Percentiles rank a stretch among this genome's conserved stretches.
Conservation (phyloP, 495 filamentous ascomycete genomes). For the Aspergillus sclerotioniger region DNA sequence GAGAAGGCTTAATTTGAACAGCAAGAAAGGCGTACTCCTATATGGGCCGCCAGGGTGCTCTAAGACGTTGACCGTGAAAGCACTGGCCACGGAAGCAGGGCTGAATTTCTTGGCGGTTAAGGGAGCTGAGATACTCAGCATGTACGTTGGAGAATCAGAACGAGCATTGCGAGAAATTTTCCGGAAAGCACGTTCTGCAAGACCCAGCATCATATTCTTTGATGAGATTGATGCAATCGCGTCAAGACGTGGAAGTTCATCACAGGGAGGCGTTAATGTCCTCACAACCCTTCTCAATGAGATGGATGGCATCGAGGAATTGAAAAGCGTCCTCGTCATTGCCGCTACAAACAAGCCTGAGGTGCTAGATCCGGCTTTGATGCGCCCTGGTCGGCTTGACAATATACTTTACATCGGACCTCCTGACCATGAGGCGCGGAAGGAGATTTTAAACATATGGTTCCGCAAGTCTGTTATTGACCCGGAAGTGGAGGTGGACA, state of each 20-base stretch:
- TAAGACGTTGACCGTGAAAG: slow-evolving; percentile 91
- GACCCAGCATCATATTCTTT: slow-evolving; percentile 95
- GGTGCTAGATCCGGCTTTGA: slow-evolving; percentile 76
- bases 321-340: slow-evolving; percentile 84
- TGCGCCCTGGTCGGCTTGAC: slow-evolving; percentile 86
- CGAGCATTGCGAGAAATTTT: slow-evolving; percentile 86
- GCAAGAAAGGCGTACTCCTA: slow-evolving; percentile 80
- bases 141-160: slow-evolving; percentile 98
- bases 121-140: slow-evolving; percentile 92
- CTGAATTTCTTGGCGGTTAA: slow-evolving; percentile 96
- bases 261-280: slow-evolving; percentile 67
- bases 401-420: slow-evolving; percentile 87
- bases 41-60: slow-evolving; percentile 96
- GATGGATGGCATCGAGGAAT: slow-evolving; percentile 89
- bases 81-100: slow-evolving; percentile 85
- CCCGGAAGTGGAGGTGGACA: slow-evolving; percentile 62
- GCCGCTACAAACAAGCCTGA: slow-evolving; percentile 94
- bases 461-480: slow-evolving; percentile 58
- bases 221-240: slow-evolving; percentile 96
- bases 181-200: slow-evolving; percentile 77
- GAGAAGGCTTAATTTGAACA: slow-evolving; percentile 57
- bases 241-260: slow-evolving; percentile 59
- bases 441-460: slow-evolving; percentile 72
- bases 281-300: slow-evolving; percentile 91
- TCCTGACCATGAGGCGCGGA: slow-evolving; percentile 71